These are phyloP conservation scores for Chaetomium strumarium DNA, from an alignment of 2,329 filamentous ascomycete genomes.

Conservation along the genomic window DNA sequence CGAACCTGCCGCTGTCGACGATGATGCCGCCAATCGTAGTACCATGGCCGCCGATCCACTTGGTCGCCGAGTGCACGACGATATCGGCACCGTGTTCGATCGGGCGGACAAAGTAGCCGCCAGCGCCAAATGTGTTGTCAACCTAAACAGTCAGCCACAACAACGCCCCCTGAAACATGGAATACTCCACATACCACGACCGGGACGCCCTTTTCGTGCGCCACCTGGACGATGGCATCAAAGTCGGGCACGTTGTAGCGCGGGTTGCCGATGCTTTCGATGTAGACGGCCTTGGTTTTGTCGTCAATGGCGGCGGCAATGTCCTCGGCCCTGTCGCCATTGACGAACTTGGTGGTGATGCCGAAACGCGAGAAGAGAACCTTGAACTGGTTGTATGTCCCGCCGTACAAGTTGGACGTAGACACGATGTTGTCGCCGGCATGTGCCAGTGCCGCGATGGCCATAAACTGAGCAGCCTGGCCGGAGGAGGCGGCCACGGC, in stretches of 20 bases:
- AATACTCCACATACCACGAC: conserved; percentile 45
- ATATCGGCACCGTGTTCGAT: conserved; percentile 92
- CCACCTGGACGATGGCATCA: conserved; percentile 75
- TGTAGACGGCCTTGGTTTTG: conserved; percentile 84
- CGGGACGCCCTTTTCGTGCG: conserved; percentile 62
- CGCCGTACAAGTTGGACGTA: conserved; percentile 86
- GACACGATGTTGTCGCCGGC: conserved; percentile 90
- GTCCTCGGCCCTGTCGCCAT: conserved; percentile 72
- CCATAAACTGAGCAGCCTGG: conserved; percentile 88
- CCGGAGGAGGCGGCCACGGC: conserved; percentile 81
- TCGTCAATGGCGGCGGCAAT: conserved; percentile 82
- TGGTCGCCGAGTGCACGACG: conserved; percentile 88
- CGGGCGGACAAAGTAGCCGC: conserved; percentile 79
- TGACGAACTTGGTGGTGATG: conserved; percentile 81
- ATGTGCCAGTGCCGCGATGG: conserved; percentile 76
- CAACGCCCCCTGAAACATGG: not conserved
- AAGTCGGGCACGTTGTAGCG: conserved; percentile 90
- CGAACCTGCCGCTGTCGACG: conserved; percentile 84
- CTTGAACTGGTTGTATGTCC: conserved; percentile 97
- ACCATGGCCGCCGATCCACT: conserved; percentile 95
- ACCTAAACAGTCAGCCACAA: conserved; percentile 43
- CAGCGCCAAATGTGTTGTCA: conserved; percentile 93
- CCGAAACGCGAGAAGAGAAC: conserved; percentile 82
- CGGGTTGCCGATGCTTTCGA: conserved; percentile 92
- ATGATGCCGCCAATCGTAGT: conserved; percentile 85